Evolutionary conservation across 768 basidiomycete species (phyloP), one percentile per base, ranked within the genome.

Genomic region (Russula olivacea): DNA sequence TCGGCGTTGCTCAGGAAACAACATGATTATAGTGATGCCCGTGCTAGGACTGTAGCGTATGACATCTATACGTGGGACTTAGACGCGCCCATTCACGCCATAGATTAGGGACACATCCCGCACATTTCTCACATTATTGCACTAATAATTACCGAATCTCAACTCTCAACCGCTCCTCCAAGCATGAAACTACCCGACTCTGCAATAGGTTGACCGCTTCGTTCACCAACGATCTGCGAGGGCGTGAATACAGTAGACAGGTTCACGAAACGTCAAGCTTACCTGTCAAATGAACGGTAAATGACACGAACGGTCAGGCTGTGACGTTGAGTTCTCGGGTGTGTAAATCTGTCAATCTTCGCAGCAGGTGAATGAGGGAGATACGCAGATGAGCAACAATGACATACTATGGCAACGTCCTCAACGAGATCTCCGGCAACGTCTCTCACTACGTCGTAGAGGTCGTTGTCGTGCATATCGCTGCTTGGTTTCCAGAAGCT

Each of bases 281-380:
- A 89, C 91, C 88, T 86, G 74, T 98, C 96, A 94, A 98, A 96
- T 32, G 95, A 97, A 61, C 95, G 80, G 73, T 98, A 99, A 70
- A 91, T 93, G 65, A 98, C 83, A 55, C 96, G 81, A 75, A 93
- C 98, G 69, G 93, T 93, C 67, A 89, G 76, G 68, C 92, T 94
- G 57, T 80, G 82, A 49, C 86, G 81, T 30, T 81, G 79, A 3
- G 92, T 92, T 75, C 92, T 93, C 0, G 94, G 93, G 74, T 99
- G 93, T 17, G 79, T 79, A 72, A 98, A 99, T 34, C 83, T 78
- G 76, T 99, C 97, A 67, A 96, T 87, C 97, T 99, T 71, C 8
- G 23, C 17, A n/a, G 58, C 53, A 41, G 43, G 8, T 70, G 58
- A 67, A 59, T 38, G 43, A 45, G 36, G 12, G 51, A 47, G 19